Base-by-base conservation (phyloP, 2,329 filamentous ascomycete genomes). In the Colletotrichum echinochloae region DNA sequence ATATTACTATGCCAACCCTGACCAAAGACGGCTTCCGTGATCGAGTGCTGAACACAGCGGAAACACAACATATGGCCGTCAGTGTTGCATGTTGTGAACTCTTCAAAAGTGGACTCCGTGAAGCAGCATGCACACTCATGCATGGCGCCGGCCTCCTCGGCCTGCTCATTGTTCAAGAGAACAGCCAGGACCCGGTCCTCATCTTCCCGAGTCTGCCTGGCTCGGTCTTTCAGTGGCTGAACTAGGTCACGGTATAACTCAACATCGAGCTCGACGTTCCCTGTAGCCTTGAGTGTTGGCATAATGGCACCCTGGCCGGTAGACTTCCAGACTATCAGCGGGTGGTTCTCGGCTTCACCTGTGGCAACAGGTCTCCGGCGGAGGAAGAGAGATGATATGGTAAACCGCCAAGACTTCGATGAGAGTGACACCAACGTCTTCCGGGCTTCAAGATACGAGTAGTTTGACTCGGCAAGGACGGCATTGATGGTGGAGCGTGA, bases 1-100 rank as follows among this genome's bases (percentile, higher is more conserved):
- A 98, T 91, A 75, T 89, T 96, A 70, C 92, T 90, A 60, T 90
- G 88, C 94, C 95, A 98, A 62, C 94, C 94, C 79, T 98, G 96
- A 0, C 96, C 96, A 78, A 97, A 98, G 0, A 98, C 84, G 2
- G 95, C 94, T 78, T 98, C 95, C 60, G 91, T 92, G 70, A 95
- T 87, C 14, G 94, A 91, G 73, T 92, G 90, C 73, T 91, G 91
- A 60, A 98, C 91, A 80, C 96, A 98, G 55, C 89, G 88, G 80
- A 95, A 91, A 81, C 93, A 96, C 65, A 95, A 86, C 77, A 93
- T 88, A 81, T 96, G 93, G 1, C 89, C 90, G 3, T 88, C 85
- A 39, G 84, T 80, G 76, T 88, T 88, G 82, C 93, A 96, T n/a
- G 88, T 87, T 0, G 92, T 89, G 68, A 95, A 87, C 75, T 93